Percentiles rank a stretch among this genome's conserved stretches.
phyloP scores from a whole-genome alignment of 257 asterid genomes.

The Nyctanthes arbortristis region DNA sequence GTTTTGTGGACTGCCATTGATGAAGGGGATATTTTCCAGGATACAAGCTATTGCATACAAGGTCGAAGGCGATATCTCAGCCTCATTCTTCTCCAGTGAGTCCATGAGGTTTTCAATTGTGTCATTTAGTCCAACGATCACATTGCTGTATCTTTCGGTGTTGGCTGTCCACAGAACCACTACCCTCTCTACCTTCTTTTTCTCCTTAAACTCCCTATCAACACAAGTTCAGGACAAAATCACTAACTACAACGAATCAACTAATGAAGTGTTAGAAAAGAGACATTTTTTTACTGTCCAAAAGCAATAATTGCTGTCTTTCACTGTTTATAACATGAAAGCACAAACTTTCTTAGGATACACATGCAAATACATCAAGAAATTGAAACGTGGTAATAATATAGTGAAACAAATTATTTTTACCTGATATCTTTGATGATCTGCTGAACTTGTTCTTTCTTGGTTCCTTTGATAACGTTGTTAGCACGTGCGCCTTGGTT shows the following conservation, averaged over 20 bases:
- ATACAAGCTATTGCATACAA: conserved; percentile 74
- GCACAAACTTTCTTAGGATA: no score
- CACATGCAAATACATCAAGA: no score
- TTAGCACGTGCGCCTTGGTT: conserved; percentile 74
- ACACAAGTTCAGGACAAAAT: background rate
- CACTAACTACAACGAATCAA: background rate
- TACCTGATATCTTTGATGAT: conserved; percentile 84
- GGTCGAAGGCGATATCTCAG: conserved; percentile 91
- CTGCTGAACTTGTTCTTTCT: conserved; percentile 80
- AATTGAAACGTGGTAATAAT: background rate
- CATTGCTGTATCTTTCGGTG: conserved; percentile 92
- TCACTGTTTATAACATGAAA: no score
- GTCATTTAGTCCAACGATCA: conserved; percentile 84
- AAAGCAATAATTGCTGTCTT: no score
- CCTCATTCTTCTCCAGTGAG: conserved; percentile 71
- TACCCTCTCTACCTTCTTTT: conserved; percentile 73
- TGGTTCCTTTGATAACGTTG: conserved; percentile 46
- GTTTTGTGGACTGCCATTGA: conserved; percentile 99
- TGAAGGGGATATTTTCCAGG: conserved; percentile 79
- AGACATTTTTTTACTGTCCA: background rate
- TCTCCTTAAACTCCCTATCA: conserved; percentile 86
- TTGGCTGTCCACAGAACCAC: conserved; percentile 99
- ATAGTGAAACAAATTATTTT: background rate
- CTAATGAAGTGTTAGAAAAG: background rate
- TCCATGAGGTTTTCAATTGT: conserved; percentile 76